Conservation (phyloP, 1,139 yeast species). For the Candida tropicalis region DNA sequence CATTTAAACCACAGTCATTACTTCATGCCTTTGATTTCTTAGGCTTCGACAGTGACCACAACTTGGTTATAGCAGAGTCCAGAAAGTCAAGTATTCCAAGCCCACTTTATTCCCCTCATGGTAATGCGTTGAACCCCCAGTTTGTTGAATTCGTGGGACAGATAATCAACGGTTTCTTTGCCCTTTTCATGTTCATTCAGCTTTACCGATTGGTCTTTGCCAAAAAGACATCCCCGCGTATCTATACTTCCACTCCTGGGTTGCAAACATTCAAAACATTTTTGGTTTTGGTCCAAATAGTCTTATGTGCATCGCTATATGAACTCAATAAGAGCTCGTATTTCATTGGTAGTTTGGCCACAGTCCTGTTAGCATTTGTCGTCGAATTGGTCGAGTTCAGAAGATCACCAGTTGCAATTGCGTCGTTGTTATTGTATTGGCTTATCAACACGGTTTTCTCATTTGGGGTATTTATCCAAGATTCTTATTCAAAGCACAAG, state of each 20-base stretch:
- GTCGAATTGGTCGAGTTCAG: slow-evolving; percentile 37
- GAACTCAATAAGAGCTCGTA: slow-evolving; percentile 8
- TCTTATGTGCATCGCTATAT: slow-evolving; percentile 8
- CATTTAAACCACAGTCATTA: slow-evolving; percentile 13
- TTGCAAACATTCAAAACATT: slow-evolving; percentile 14
- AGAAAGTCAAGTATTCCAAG: slow-evolving; percentile 9
- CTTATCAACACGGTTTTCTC: slow-evolving; percentile 21
- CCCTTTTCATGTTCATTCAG: slow-evolving; percentile 22
- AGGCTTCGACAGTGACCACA: background rate
- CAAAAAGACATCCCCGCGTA: slow-evolving; percentile 7
- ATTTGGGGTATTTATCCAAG: slow-evolving; percentile 29
- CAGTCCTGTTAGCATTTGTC: slow-evolving; percentile 28
- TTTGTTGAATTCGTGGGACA: slow-evolving; percentile 28
- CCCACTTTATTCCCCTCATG: slow-evolving; percentile 16
- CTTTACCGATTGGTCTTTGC: slow-evolving; percentile 12
- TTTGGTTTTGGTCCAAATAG: slow-evolving; percentile 11
- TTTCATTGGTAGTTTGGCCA: slow-evolving; percentile 12
- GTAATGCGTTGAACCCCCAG: slow-evolving; percentile 35
- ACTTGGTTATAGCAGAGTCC: background rate
- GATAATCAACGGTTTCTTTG: slow-evolving; percentile 15
- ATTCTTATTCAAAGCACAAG: slow-evolving; percentile 30
- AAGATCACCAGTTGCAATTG: slow-evolving; percentile 29
- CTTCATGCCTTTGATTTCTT: slow-evolving; percentile 15
- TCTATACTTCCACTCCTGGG: slow-evolving; percentile 14
- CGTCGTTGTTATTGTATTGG: slow-evolving; percentile 37